Evolutionary conservation across 2,329 filamentous ascomycete species (phyloP), one percentile per base, ranked within the genome.

Genomic region (Zymoseptoria pseudotritici): DNA sequence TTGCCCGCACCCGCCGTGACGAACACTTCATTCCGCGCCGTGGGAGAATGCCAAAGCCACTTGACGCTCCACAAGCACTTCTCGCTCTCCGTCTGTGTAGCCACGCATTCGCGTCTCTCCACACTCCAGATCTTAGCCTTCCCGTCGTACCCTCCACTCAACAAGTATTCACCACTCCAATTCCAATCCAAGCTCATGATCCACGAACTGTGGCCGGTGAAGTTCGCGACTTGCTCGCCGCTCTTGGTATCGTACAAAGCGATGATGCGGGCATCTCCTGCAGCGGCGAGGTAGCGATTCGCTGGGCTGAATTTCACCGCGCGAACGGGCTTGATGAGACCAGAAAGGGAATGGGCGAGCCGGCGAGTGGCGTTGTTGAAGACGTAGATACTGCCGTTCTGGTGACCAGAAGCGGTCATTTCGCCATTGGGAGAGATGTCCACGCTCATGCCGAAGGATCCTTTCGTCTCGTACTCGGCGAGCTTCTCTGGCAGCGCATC

Each of bases 121-220:
- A 97, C 84, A 29, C 90, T 93, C 94, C 94, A 99, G 29, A 97
- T 89, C 76, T 96, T 97, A 62, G 89, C 90, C 75, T 96, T 97
- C 46, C 94, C 93, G 71, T 97, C 92, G 73, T 95, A 91, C 4
- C 58, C 61, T 79, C 91, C 90, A 70, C 89, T 95, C 2, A 97
- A 80, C 11, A 99, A 79, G 73, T 90, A 96, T 76, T 97, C 93
- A 54, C 94, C 94, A 4, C 89, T 95, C 70, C 90, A 85, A 73
- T 88, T 97, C 91, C 93, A 99, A 73, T 96, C 91, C 51, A 97
- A 79, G 31, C 88, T 88, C 62, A 93, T 89, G 66, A 99, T 86
- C 94, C 93, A 99, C 4, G 90, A 88, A 0, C 84, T 82, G 72
- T 93, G 90, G 0, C 88, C 90, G 0, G 83, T 80, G 55, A 99